Base-by-base conservation (phyloP, 805 yeast species). In the Yarrowia bubula region DNA sequence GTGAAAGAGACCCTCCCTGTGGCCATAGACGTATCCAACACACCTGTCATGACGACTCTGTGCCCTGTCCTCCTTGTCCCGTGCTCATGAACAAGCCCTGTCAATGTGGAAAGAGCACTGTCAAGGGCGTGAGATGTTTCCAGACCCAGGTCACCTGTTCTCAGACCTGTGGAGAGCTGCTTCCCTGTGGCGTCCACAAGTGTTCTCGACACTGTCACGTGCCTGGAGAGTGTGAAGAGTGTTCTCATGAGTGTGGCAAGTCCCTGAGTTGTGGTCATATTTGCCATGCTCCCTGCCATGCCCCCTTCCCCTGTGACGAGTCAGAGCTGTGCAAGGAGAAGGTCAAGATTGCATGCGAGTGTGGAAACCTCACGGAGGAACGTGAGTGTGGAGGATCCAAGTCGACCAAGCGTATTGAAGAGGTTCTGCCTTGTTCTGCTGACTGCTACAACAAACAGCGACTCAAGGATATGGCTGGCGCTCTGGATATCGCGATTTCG, bases 21-120 rank as follows among this genome's bases (percentile, higher is more conserved):
- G 96, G 93, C 0, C 97, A 90, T 74, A 74, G 79, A 8, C 83
- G 81, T 18, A 88, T 86, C 72, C 69, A 67, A 38, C 98, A 92
- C 73, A 75, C 79, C 38, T 92, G 98, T 73, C 98, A 92, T 73
- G 82, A 78, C n/a, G 86, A 84, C 67, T 79, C 79, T 47, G 79
- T 77, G 7, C 71, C 75, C 2, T 92, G 98, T 75, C 96, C 96
- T 0, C 85, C 84, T 67, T 92, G 97, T 75, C 89, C 96, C 0
- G 78, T 77, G 32, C 70, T 84, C 7, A 86, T 86, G 1, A 77
- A 79, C 33, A 86, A 83, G 68, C 69, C 68, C 22, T 89, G 96
- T 73, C 80, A 81, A 68, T 89, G 95, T 78, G 89, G 89, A 2
- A 78, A 81, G 68, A 70, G 72, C 10, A 75, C 76, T 4, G 80